phyloP scores from a whole-genome alignment of 2,329 filamentous ascomycete genomes.

The Epichloe aotearoae region DNA sequence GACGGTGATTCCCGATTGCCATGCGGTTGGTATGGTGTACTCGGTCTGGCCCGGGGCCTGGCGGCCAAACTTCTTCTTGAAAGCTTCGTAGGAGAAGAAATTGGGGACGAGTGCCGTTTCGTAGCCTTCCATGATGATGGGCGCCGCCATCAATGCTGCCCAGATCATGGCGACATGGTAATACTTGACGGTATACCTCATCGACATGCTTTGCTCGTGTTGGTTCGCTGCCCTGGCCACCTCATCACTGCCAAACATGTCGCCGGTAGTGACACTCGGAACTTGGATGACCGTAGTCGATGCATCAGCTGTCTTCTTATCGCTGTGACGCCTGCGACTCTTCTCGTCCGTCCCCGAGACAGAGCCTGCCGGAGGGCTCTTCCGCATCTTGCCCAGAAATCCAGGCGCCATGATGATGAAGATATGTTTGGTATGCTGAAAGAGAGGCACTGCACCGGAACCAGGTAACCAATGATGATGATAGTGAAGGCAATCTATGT shows the following conservation, averaged over 20 bases:
- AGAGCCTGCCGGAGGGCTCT: too few species aligned
- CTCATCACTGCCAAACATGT: conserved; percentile 7
- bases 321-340: neutral
- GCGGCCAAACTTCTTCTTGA: conserved; percentile 4
- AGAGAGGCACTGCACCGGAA: neutral
- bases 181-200: conserved; percentile 7
- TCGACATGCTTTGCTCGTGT: conserved; percentile 8
- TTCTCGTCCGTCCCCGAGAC: neutral
- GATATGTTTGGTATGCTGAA: neutral
- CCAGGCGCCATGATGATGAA: neutral
- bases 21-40: conserved; percentile 1
- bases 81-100: conserved; percentile 8
- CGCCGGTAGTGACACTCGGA: neutral
- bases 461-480: neutral
- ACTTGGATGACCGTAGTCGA: neutral
- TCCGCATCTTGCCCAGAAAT: neutral
- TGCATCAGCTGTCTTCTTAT: neutral
- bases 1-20: conserved; percentile 9
- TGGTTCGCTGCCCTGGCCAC: conserved; percentile 6
- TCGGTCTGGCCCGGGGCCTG: neutral
- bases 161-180: conserved; percentile 8
- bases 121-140: conserved; percentile 24
- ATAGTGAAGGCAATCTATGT: neutral
- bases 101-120: conserved; percentile 13
- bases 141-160: conserved; percentile 11